phyloP scores from a whole-genome alignment of 2,329 filamentous ascomycete genomes.

The Periglandula ipomoeae region DNA sequence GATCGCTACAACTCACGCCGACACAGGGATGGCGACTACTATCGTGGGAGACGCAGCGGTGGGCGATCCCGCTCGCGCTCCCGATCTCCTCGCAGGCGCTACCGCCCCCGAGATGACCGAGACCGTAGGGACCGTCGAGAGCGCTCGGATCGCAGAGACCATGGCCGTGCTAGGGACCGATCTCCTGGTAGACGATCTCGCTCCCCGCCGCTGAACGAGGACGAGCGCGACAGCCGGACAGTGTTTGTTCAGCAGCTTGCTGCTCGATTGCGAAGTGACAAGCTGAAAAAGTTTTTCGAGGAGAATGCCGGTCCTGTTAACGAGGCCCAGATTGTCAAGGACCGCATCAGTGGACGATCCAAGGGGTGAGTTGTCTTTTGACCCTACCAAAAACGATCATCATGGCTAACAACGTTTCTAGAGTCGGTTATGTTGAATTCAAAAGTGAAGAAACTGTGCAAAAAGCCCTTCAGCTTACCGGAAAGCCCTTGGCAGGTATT shows the following conservation, averaged over 20 bases:
- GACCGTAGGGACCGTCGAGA: slow-evolving; percentile 42
- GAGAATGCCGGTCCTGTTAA: slow-evolving; percentile 91
- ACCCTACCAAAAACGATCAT: background rate
- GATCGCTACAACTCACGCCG: slow-evolving; percentile 65
- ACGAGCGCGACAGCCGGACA: slow-evolving; percentile 92
- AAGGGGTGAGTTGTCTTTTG: slow-evolving; percentile 91
- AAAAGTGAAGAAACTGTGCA: slow-evolving; percentile 90
- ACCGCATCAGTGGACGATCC: slow-evolving; percentile 89
- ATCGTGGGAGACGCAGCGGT: slow-evolving; percentile 37
- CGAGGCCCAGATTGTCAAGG: slow-evolving; percentile 97
- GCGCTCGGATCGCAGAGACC: slow-evolving; percentile 35
- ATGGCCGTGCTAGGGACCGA: slow-evolving; percentile 47
- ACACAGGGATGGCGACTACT: slow-evolving; percentile 66
- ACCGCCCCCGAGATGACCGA: slow-evolving; percentile 46
- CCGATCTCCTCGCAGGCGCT: slow-evolving; percentile 57
- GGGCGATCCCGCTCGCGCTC: slow-evolving; percentile 57
- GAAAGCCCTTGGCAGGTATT: slow-evolving; percentile 96
- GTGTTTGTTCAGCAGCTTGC: slow-evolving; percentile 98
- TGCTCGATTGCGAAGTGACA: slow-evolving; percentile 81
- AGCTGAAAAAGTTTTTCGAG: slow-evolving; percentile 91
- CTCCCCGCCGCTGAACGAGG: slow-evolving; percentile 75
- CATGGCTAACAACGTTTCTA: too few species aligned
- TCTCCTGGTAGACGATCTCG: slow-evolving; percentile 32
- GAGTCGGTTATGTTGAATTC: slow-evolving; percentile 99
- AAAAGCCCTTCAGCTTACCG: slow-evolving; percentile 93